Percentiles rank a stretch among this genome's conserved stretches.
Conservation (phyloP, 495 filamentous ascomycete genomes). For the Tricharina praecox region DNA sequence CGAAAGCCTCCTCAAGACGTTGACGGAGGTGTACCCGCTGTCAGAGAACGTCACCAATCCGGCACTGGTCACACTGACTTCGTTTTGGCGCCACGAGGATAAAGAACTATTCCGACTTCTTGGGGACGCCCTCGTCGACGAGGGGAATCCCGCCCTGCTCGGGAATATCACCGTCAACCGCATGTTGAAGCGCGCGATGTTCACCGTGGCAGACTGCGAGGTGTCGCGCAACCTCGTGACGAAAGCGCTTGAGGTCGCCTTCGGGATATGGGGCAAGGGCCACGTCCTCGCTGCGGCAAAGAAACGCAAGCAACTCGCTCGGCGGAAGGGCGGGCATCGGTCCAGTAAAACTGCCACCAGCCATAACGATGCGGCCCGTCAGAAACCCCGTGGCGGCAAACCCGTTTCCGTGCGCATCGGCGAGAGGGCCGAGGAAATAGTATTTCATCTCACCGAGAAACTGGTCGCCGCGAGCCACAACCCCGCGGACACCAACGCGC, state of each 20-base stretch:
- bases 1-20: slow-evolving; percentile 16
- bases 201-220: slow-evolving; percentile 10
- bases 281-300: slow-evolving; percentile 8
- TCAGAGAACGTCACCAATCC: slow-evolving; percentile 12
- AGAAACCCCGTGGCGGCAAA: not conserved
- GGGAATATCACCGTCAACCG: slow-evolving; percentile 3
- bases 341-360: not conserved
- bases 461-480: slow-evolving; percentile 8
- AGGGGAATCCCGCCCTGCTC: not conserved
- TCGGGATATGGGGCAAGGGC: slow-evolving; percentile 20
- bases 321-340: slow-evolving; percentile 5
- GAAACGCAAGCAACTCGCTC: slow-evolving; percentile 2
- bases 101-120: not conserved
- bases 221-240: slow-evolving; percentile 6
- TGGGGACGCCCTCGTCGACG: not conserved
- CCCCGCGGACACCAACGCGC: slow-evolving; percentile 5
- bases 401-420: slow-evolving; percentile 11
- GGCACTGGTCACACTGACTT: slow-evolving; percentile 11
- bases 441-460: slow-evolving; percentile 7
- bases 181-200: not conserved
- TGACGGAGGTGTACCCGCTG: slow-evolving; percentile 18
- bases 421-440: slow-evolving; percentile 12
- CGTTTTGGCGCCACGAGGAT: slow-evolving; percentile 3
- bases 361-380: not conserved
- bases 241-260: slow-evolving; percentile 15